These are phyloP conservation scores for Penicillium pancosmium DNA, from an alignment of 495 filamentous ascomycete genomes.

Conservation along the genomic window DNA sequence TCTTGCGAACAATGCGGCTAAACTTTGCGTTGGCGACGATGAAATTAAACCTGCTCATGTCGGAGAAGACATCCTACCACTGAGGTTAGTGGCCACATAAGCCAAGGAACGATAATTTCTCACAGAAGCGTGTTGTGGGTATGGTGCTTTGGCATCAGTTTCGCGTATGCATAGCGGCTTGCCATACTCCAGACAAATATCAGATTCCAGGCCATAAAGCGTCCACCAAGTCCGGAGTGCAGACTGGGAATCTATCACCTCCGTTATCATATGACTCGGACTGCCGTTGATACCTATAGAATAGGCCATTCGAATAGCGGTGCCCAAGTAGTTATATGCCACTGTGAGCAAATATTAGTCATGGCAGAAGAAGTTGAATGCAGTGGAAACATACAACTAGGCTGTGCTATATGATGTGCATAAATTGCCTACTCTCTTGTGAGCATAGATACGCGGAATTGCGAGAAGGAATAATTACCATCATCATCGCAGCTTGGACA, in stretches of 20 bases:
- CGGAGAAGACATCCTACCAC: neutral
- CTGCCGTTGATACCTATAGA: conserved; percentile 17
- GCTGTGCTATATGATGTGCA: conserved; percentile 8
- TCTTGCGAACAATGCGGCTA: conserved; percentile 11
- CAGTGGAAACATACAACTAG: conserved; percentile 2
- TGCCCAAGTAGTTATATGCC: conserved; percentile 18
- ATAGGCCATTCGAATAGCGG: conserved; percentile 23
- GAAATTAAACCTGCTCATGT: conserved; percentile 4
- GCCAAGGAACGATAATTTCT: neutral
- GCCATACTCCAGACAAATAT: conserved; percentile 17
- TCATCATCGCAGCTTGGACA: conserved; percentile 11
- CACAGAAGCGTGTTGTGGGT: conserved; percentile 7
- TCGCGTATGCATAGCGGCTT: conserved; percentile 17
- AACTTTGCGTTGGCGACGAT: conserved; percentile 15
- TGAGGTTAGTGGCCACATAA: neutral
- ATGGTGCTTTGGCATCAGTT: conserved; percentile 15
- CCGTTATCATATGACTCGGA: neutral
- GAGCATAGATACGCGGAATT: neutral
- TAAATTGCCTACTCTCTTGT: conserved; percentile 2
- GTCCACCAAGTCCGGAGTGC: conserved; percentile 16
- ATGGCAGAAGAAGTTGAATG: neutral
- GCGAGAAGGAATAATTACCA: conserved; percentile 3
- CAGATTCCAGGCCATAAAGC: conserved; percentile 18
- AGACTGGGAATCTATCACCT: neutral
- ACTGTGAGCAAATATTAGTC: conserved; percentile 10